phyloP scores from a whole-genome alignment of 2,329 filamentous ascomycete species.

The Paecilomyces fulvus region DNA sequence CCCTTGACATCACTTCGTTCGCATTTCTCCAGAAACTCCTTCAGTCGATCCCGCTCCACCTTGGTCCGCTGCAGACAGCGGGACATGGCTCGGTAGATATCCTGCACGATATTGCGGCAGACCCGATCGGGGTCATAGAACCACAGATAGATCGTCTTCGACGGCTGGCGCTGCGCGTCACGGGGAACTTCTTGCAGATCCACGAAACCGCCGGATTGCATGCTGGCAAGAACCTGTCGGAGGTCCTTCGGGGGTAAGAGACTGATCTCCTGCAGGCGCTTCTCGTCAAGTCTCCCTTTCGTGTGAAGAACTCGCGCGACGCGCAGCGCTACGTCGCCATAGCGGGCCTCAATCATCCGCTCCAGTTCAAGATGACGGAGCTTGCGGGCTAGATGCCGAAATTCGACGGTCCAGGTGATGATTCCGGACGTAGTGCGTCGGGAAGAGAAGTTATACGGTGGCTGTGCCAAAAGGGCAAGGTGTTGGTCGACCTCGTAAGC shows the following conservation, averaged over 20 bases:
- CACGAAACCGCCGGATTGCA: constrained; percentile 79
- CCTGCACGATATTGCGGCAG: constrained; percentile 62
- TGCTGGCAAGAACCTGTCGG: constrained; percentile 71
- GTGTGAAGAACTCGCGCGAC: constrained; percentile 77
- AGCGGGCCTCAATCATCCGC: constrained; percentile 67
- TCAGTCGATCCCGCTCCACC: constrained; percentile 63
- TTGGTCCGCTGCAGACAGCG: constrained; percentile 72
- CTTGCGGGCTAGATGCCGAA: constrained; percentile 59
- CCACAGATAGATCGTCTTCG: constrained; percentile 83
- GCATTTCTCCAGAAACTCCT: constrained; percentile 68
- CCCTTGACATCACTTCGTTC: constrained; percentile 80
- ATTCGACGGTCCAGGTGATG: constrained; percentile 78
- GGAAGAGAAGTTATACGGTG: constrained; percentile 30
- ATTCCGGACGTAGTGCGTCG: constrained; percentile 39
- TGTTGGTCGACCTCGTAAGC: constrained; percentile 31
- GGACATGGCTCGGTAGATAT: constrained; percentile 83
- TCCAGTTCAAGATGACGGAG: constrained; percentile 74
- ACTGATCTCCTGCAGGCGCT: constrained; percentile 69
- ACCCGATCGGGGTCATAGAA: constrained; percentile 75
- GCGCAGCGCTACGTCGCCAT: constrained; percentile 68
- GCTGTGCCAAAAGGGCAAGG: constrained; percentile 42
- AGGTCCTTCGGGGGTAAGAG: constrained; percentile 81
- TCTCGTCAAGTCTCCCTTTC: constrained; percentile 92
- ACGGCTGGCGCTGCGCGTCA: constrained; percentile 72
- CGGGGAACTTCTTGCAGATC: constrained; percentile 92